phyloP scores from a whole-genome alignment of 2,329 filamentous ascomycete genomes.

The Colletotrichum tofieldiae region DNA sequence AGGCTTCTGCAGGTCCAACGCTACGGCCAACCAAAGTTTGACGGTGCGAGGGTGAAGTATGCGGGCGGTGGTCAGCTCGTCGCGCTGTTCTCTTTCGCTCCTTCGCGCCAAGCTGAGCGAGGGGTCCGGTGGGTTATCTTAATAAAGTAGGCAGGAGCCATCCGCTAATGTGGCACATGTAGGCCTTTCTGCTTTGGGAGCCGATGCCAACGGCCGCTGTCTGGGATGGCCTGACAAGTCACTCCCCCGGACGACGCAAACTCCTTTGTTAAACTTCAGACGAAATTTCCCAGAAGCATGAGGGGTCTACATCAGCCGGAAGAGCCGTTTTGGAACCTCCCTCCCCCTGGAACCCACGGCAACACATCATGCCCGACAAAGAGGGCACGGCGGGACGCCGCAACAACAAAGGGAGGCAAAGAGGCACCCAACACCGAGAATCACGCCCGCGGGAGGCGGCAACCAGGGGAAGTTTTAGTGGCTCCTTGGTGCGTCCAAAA shows the following conservation, averaged over 20 bases:
- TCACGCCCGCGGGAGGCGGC: constrained; percentile 28
- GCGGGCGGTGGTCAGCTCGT: constrained; percentile 9
- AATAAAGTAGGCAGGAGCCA: constrained; percentile 8
- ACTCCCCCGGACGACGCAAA: constrained; percentile 3
- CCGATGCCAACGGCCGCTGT: constrained; percentile 25
- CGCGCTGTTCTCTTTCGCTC: constrained; percentile 13
- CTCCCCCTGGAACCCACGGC: neutral
- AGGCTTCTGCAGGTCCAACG: constrained; percentile 39
- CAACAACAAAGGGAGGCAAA: constrained; percentile 19
- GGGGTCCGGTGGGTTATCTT: constrained; percentile 3
- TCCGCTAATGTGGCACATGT: neutral
- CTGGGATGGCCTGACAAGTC: constrained; percentile 36
- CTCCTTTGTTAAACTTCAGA: constrained; percentile 27
- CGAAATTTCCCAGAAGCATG: constrained; percentile 3
- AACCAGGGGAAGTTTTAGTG: constrained; percentile 33
- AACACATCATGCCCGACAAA: neutral
- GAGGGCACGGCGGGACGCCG: constrained; percentile 8
- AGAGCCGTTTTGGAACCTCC: neutral
- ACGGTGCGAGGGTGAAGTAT: constrained; percentile 5
- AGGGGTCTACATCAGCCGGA: neutral
- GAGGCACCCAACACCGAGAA: neutral
- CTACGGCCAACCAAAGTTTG: constrained; percentile 32
- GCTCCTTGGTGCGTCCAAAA: constrained; percentile 25
- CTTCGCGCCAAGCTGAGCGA: constrained; percentile 10
- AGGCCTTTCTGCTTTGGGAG: constrained; percentile 26